Evolutionary conservation across 2,329 filamentous ascomycete species (phyloP).

Genomic region (Aschersonia sp.): DNA sequence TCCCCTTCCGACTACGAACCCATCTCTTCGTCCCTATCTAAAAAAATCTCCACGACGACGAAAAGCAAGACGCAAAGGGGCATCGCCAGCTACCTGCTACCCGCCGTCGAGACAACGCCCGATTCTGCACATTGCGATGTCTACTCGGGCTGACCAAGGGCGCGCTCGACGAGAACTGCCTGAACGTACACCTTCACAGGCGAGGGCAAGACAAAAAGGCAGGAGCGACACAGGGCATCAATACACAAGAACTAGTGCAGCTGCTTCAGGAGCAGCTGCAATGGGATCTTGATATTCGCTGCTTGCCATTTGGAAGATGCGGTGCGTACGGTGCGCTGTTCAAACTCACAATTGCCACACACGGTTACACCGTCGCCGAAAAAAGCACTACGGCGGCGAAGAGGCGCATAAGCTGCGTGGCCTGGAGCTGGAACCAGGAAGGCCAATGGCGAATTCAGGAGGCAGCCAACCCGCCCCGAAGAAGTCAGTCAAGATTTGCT

Average conservation of each 20-base stretch:
- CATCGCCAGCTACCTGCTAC: neutral
- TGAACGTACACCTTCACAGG: neutral
- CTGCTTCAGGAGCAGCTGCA: constrained; percentile 1
- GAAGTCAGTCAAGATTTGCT: too few species aligned
- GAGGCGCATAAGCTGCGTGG: neutral
- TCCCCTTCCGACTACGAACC: neutral
- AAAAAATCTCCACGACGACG: neutral
- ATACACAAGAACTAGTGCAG: neutral
- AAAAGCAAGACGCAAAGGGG: neutral
- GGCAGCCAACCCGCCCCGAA: too few species aligned
- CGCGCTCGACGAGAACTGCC: neutral
- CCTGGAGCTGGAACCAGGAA: neutral
- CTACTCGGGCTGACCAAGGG: neutral
- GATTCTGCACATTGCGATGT: neutral
- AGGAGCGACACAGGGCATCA: neutral
- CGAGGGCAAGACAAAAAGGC: neutral
- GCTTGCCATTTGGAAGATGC: neutral
- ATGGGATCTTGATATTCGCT: neutral
- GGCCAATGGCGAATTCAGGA: too few species aligned
- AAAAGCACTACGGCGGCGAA: constrained; percentile 3
- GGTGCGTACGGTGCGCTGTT: constrained; percentile 1
- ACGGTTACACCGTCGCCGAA: constrained; percentile 3
- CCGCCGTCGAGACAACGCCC: neutral
- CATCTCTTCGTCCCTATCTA: neutral
- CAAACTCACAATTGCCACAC: constrained; percentile 1